Evolutionary conservation across 441 rosid species (phyloP), one percentile per base, ranked within the genome.

Genomic region (Codiaeum variegatum): DNA sequence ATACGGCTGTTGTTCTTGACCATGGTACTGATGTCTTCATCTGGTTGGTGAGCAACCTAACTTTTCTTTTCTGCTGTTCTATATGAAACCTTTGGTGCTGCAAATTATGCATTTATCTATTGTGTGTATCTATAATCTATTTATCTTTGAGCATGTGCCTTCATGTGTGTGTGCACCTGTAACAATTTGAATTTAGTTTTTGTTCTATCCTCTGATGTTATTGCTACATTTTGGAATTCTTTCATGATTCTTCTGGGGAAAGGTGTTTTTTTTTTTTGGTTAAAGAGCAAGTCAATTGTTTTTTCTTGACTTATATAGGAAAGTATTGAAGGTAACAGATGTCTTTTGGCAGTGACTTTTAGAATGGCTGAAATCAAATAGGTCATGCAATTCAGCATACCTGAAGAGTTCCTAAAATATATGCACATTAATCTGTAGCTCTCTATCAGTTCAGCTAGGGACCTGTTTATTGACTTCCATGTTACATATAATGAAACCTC

Each of bases 21-120:
- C 98, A 92, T 84, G 99, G 98, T 55, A 94, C 98, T 1, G 96
- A 94, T 80, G 81, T 94, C 81, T 94, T 92, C 85, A 94, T 94
- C 86, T 94, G 98, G 97, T 80, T 92, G 97, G 98, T 94, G 84
- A 74, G 96, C 68, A 69, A 66, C 52, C 69, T 46, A 28, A 59
- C 65, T 65, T 81, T 56, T 44, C 66, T 62, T 70, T 77, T 63
- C n/a, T 67, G 52, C 63, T 66, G 29, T 51, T 69, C 78, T 67
- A 4, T 16, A 47, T 68, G 23, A 6, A 62, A 34, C 19, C 63
- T 4, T 54, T 54, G 67, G 46, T 68, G 51, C 59, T 47, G 31
- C 19, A 23, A 28, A 23, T 58, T 60, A 16, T 71, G 52, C 32
- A 61, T 68, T 59, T 59, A 29, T 81, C 49, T 63, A 42, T 62